Evolutionary conservation across 2,329 filamentous ascomycete species (phyloP), one percentile per base, ranked within the genome.

Genomic region (Furcasterigmium sp.): DNA sequence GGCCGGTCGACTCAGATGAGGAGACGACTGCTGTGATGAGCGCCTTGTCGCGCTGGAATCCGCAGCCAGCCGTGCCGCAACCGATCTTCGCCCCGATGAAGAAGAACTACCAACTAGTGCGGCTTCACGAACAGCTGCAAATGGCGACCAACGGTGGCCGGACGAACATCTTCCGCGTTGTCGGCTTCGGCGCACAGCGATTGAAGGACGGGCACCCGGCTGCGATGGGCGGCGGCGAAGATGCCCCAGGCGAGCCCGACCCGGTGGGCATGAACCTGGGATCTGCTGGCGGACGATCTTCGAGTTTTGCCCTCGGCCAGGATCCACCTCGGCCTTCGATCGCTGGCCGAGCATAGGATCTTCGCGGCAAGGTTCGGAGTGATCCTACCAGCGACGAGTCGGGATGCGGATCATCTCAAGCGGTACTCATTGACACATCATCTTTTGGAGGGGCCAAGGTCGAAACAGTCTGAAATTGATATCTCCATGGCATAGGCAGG

Each of bases 1-100:
- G 82, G 3, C 86, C 88, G 2, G 80, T 98, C 29, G 93, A 98
- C 62, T 93, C 87, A 3, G 93, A 98, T 59, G 93, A 97, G 69
- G 93, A 98, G 64, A 89, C 88, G 40, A 84, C 90, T 39, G 77
- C 85, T 1, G 87, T 97, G 41, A 95, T 97, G 89, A 73, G 78
- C 25, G 87, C 87, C 8, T 76, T 91, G 42, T 73, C 82, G 19
- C 80, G 82, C 42, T 89, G 87, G 68, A 82, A 82, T 35, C 91
- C 91, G 0, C 82, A 84, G 49, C 91, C 91, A 1, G 68, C 95
- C 5, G 76, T 88, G 21, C 80, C 82, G 8, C 82, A 87, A 57
- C 78, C 70, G 4, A 59, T 78, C 2, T 78, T 83, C 51, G 65
- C 71, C 5, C 80, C 81, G 4, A 81, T 85, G 46, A 77, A 76